Evolutionary conservation across 352 stramenopile genomes (phyloP), one percentile per base, ranked within the genome.

Genomic region (Phytophthora cajani): DNA sequence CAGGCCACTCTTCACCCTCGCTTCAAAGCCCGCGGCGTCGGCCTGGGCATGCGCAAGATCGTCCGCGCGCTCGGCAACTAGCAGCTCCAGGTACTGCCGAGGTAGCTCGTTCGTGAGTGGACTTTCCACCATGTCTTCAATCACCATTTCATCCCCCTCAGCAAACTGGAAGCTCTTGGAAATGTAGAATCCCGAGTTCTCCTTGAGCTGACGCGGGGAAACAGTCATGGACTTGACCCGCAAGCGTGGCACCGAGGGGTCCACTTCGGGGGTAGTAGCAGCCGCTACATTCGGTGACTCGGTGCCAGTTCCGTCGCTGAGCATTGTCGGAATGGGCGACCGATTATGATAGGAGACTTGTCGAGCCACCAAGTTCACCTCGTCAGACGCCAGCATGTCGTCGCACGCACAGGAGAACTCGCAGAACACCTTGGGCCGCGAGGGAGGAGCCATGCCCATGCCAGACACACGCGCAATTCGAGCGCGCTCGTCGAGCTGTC

Each of bases 81-180:
- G 61, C 32, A 92, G 62, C 25, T 93, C 85, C 40, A 96, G 61
- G 42, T 92, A 96, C 58, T 93, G 85, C 2, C 86, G 76, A n/a
- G 85, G 85, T 17, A 94, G 74, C 55, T 93, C 88, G 50, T 93
- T 96, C 32, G 87, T 92, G 42, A 94, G 84, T 12, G 89, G 80
- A 59, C 81, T 93, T 65, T 96, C 88, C 0, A 75, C 78, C 82
- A 96, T 91, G 57, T 93, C 84, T 74, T 95, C 88, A 10, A 93
- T 83, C 16, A 94, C 84, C 78, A 92, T 91, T 47, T 92, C 80
- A 44, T 91, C 76, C 8, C 74, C 83, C 33, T 88, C 78, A 12
- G 75, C 74, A 65, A 94, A 93, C 69, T 96, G 85, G 63, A 95
- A 94, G 57, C 80, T 89, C 64, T 93, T 93, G 2, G 84, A 89